A percentile compares a stretch with the other conserved stretches of the same genome.
Conservation (phyloP, 352 stramenopile species). For the Phytophthora pistaciae region DNA sequence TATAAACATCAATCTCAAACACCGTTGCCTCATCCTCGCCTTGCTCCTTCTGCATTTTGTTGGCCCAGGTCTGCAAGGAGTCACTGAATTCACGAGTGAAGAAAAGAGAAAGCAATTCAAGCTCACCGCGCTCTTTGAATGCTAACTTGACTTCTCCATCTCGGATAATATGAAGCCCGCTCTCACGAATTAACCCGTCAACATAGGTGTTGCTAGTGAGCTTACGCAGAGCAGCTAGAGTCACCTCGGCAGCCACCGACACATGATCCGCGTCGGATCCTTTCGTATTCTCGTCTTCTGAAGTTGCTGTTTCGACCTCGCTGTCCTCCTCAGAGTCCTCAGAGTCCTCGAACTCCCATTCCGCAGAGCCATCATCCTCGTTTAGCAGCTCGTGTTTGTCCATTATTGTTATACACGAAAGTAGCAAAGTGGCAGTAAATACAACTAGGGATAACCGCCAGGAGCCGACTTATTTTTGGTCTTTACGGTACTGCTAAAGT, state of each 20-base stretch:
- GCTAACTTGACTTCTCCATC: constrained; percentile 8
- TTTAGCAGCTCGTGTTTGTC: not conserved
- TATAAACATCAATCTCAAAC: not conserved
- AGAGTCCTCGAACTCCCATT: not conserved
- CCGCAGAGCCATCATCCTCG: not conserved
- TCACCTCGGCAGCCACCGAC: not conserved
- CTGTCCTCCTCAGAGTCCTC: not conserved
- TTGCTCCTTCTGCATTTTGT: not conserved
- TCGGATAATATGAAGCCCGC: constrained; percentile 11
- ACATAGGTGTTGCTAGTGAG: constrained; percentile 7
- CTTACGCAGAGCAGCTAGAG: not conserved
- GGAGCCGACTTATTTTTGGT: not conserved
- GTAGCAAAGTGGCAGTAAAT: not conserved
- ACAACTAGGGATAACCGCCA: not conserved
- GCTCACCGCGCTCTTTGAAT: constrained; percentile 7
- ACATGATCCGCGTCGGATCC: not conserved
- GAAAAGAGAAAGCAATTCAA: constrained; percentile 15
- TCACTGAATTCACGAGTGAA: not conserved
- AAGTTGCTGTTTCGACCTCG: not conserved
- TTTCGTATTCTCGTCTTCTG: not conserved
- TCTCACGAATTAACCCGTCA: not conserved
- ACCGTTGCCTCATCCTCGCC: not conserved
- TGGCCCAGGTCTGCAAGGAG: not conserved
- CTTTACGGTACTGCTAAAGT: not conserved
- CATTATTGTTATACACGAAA: not conserved